These are phyloP conservation scores for Alternaria sp. DNA, from an alignment of 2,329 filamentous ascomycete species.

Conservation along the genomic window DNA sequence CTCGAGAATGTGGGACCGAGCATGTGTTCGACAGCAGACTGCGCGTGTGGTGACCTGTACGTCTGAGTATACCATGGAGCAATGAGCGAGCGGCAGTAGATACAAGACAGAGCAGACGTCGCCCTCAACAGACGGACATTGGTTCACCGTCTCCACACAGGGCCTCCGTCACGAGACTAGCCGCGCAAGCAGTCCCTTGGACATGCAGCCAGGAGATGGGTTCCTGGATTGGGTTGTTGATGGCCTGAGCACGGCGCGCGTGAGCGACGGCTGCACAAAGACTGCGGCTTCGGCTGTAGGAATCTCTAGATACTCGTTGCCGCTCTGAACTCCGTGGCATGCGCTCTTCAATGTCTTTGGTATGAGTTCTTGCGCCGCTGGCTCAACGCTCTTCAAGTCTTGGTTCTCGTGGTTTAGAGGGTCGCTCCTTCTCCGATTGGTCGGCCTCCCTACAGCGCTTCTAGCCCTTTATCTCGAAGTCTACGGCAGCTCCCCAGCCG, in stretches of 20 bases:
- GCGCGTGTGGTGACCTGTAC: neutral
- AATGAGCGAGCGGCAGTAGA: neutral
- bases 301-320: conserved; percentile 8
- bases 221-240: conserved; percentile 16
- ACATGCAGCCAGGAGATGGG: conserved; percentile 18
- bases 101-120: neutral
- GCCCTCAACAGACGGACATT: neutral
- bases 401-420: conserved; percentile 37
- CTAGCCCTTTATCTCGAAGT: conserved; percentile 41
- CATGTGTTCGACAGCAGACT: conserved; percentile 1
- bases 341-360: conserved; percentile 33
- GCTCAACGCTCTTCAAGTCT: conserved; percentile 35
- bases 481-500: conserved; percentile 35
- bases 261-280: conserved; percentile 23
- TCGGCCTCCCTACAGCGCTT: conserved; percentile 36
- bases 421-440: conserved; percentile 31
- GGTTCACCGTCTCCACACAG: neutral
- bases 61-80: neutral
- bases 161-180: conserved; percentile 14
- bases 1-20: neutral
- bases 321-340: conserved; percentile 30
- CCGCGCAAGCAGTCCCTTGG: conserved; percentile 26
- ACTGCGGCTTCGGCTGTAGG: conserved; percentile 19
- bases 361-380: conserved; percentile 41
- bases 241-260: conserved; percentile 23